These are phyloP conservation scores for Claviceps monticola DNA, from an alignment of 2,329 filamentous ascomycete species.

Conservation along the genomic window DNA sequence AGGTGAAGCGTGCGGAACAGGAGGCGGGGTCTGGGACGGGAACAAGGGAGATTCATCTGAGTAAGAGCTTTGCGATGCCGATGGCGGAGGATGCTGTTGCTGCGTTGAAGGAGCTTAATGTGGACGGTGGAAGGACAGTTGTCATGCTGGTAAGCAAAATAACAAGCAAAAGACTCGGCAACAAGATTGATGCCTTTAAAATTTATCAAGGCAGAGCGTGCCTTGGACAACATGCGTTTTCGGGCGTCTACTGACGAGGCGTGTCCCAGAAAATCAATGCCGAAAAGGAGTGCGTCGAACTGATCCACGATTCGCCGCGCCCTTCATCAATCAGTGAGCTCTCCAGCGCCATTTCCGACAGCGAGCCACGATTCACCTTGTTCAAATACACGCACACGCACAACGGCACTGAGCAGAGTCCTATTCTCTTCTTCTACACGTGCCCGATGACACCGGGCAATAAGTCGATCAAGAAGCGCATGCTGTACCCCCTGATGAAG, in stretches of 20 bases:
- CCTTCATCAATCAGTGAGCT: slow-evolving; percentile 45
- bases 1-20: slow-evolving; percentile 62
- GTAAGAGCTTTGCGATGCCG: slow-evolving; percentile 43
- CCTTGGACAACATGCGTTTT: too few relatives aligned
- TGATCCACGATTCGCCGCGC: slow-evolving; percentile 39
- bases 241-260: not conserved
- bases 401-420: slow-evolving; percentile 35
- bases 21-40: slow-evolving; percentile 57
- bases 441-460: slow-evolving; percentile 52
- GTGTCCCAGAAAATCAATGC: slow-evolving; percentile 53
- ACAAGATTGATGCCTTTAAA: too few relatives aligned
- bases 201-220: too few relatives aligned
- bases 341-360: slow-evolving; percentile 43
- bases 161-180: not conserved
- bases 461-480: slow-evolving; percentile 66
- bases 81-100: slow-evolving; percentile 48
- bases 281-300: slow-evolving; percentile 52
- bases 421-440: slow-evolving; percentile 71
- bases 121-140: slow-evolving; percentile 35
- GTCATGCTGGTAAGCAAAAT: slow-evolving; percentile 48
- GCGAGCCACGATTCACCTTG: slow-evolving; percentile 66
- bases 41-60: slow-evolving; percentile 42
- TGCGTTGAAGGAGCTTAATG: slow-evolving; percentile 45
- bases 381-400: slow-evolving; percentile 52
- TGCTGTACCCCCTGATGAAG: slow-evolving; percentile 68